phyloP scores from a whole-genome alignment of 1,284 basidiomycete genomes.

The Heterobasidion irregulare region DNA sequence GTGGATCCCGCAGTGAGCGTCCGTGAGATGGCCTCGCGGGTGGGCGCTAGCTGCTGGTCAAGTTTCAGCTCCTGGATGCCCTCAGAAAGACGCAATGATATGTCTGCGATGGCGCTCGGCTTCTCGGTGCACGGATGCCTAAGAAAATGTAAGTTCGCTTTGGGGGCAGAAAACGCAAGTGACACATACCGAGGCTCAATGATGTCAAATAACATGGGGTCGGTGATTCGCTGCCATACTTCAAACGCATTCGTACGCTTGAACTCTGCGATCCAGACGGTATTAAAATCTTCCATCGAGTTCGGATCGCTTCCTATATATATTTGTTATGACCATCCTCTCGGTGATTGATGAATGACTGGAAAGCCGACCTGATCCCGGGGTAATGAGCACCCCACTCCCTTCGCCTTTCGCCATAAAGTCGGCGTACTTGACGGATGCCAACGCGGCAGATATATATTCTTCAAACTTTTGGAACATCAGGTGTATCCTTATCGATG shows the following conservation, averaged over 20 bases:
- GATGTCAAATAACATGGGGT: constrained; percentile 86
- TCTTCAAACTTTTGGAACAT: constrained; percentile 60
- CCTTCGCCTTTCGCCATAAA: constrained; percentile 64
- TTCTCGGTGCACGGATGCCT: constrained; percentile 87
- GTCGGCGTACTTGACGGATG: constrained; percentile 83
- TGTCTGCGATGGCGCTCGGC: constrained; percentile 81
- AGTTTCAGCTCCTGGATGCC: constrained; percentile 87
- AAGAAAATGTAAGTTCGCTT: neutral
- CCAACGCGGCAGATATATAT: constrained; percentile 72
- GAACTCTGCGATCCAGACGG: constrained; percentile 80
- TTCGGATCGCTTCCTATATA: constrained; percentile 33
- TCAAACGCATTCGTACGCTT: constrained; percentile 77
- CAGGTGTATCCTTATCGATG: neutral
- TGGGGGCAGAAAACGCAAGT: neutral
- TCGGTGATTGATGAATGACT: neutral
- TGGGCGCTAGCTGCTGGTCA: constrained; percentile 83
- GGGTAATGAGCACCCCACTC: constrained; percentile 55
- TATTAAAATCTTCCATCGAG: constrained; percentile 69
- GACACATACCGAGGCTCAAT: constrained; percentile 72
- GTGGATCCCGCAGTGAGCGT: constrained; percentile 70
- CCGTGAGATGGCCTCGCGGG: constrained; percentile 75
- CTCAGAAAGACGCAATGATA: constrained; percentile 81
- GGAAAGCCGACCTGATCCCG: constrained; percentile 40
- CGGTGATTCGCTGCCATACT: constrained; percentile 83
- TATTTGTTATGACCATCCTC: neutral